Percentiles rank a stretch among this genome's conserved stretches.
phyloP scores from a whole-genome alignment of 2,329 filamentous ascomycete species.

The Aspergillus alliaceus region DNA sequence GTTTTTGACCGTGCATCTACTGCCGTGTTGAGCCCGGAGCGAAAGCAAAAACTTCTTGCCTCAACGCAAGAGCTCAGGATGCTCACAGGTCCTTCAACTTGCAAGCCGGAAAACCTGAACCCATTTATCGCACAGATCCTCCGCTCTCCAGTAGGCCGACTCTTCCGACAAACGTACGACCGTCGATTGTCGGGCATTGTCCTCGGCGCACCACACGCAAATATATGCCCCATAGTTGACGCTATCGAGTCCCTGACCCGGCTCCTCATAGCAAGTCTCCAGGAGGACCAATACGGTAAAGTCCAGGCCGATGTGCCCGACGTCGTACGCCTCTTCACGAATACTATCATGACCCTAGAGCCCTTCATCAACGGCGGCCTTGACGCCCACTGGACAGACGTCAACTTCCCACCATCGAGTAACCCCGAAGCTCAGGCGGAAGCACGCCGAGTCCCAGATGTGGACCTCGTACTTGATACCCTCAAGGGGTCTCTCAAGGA shows the following conservation, averaged over 20 bases:
- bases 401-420: constrained; percentile 51
- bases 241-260: constrained; percentile 68
- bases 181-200: constrained; percentile 66
- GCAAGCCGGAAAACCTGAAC: constrained; percentile 52
- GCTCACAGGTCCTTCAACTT: constrained; percentile 33
- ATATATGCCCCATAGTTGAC: constrained; percentile 67
- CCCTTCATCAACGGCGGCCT: constrained; percentile 55
- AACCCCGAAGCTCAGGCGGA: constrained; percentile 30
- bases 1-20: constrained; percentile 40
- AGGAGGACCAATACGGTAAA: constrained; percentile 80
- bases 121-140: constrained; percentile 51
- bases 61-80: constrained; percentile 40
- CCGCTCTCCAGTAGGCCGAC: constrained; percentile 58
- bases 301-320: constrained; percentile 78
- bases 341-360: constrained; percentile 68
- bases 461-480: constrained; percentile 67
- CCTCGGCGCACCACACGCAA: constrained; percentile 71
- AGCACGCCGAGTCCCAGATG: constrained; percentile 55
- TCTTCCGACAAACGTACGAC: constrained; percentile 70
- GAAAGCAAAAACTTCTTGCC: constrained; percentile 38
- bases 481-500: constrained; percentile 65
- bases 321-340: constrained; percentile 72
- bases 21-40: constrained; percentile 40
- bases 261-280: constrained; percentile 70
- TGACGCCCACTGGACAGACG: constrained; percentile 76